Evolutionary conservation across 106 monocot species (phyloP), one percentile per base, ranked within the genome.

Genomic region (Chionographis japonica): DNA sequence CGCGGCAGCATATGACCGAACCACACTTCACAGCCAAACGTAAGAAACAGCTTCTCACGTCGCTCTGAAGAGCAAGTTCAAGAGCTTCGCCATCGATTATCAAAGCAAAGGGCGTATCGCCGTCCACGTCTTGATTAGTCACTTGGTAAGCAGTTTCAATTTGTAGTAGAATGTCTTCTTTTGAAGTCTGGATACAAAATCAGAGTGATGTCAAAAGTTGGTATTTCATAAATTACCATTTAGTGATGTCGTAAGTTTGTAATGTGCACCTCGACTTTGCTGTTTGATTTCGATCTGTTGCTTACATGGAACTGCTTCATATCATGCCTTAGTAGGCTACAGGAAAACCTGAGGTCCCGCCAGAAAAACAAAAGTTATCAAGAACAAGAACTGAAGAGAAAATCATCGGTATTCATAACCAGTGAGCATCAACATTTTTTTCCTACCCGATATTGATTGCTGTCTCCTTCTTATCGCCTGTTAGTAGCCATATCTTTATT

Each of bases 401-500:
- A 14, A 43, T 6, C 54, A 20, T 56, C 8, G 20, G 19, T 3
- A 36, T 49, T 65, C 50, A 73, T 12, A 6, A 14, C 56, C 6
- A 12, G 13, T 10, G 3, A 6, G 1, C 27, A 13, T 61, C 36
- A 39, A 12, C 12, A 5, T 37, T 37, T 4, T 4, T 11, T 4
- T 6, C 20, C 2, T 75, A 76, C 68, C 76, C 76, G 62, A 76
- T 76, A 39, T 68, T 69, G 37, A 76, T 69, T 54, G 76, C 69
- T 54, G 76, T 76, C 69, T 76, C 76, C 76, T 55, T 76, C 56
- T 76, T 76, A 49, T 76, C 76, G 10, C 76, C 76, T 54, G 76
- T 76, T 0, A 76, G 62, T 6, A 76, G 37, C 76, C 76, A 76
- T 50, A 76, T 69, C 56, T 75, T 75, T 20, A 75, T 5, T 3